Evolutionary conservation across 108 stramenopile species (phyloP).

Genomic region (Cylindrotheca fusiformis): DNA sequence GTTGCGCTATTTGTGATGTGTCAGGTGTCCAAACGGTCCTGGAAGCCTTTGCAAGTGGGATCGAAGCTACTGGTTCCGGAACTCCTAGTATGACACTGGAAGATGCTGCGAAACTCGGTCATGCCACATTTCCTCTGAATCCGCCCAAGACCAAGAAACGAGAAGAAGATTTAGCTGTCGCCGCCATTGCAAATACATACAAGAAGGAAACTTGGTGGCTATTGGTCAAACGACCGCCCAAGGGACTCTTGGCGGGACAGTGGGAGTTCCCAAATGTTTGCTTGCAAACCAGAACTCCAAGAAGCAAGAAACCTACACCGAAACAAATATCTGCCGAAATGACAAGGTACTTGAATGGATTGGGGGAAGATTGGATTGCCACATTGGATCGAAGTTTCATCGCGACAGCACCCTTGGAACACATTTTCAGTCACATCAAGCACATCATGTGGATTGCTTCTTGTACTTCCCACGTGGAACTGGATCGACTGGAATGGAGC

Average conservation of each 20-base stretch:
- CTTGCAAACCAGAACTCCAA: slow-evolving; percentile 39
- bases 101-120: slow-evolving; percentile 40
- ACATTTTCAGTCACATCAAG: slow-evolving; percentile 80
- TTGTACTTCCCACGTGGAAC: slow-evolving; percentile 6
- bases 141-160: slow-evolving; percentile 79
- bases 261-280: slow-evolving; percentile 83
- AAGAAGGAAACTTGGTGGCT: slow-evolving; percentile 47
- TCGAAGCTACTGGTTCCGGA: background rate
- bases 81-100: slow-evolving; percentile 3
- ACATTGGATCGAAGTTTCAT: background rate
- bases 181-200: slow-evolving; percentile 32
- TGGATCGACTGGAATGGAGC: slow-evolving; percentile 33
- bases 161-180: slow-evolving; percentile 80
- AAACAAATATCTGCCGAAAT: slow-evolving; percentile 15
- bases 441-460: slow-evolving; percentile 76
- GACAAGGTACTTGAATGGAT: slow-evolving; percentile 14
- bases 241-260: slow-evolving; percentile 79
- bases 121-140: slow-evolving; percentile 58
- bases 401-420: slow-evolving; percentile 46
- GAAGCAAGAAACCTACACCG: slow-evolving; percentile 18
- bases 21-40: slow-evolving; percentile 11
- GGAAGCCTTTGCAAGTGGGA: slow-evolving; percentile 10
- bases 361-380: too few relatives aligned
- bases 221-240: slow-evolving; percentile 64
- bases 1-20: slow-evolving; percentile 24